Percentiles rank a stretch among this genome's conserved stretches.
Evolutionary conservation across 1,284 basidiomycete genomes (phyloP).

Genomic region (Cutaneotrichosporon sp.): DNA sequence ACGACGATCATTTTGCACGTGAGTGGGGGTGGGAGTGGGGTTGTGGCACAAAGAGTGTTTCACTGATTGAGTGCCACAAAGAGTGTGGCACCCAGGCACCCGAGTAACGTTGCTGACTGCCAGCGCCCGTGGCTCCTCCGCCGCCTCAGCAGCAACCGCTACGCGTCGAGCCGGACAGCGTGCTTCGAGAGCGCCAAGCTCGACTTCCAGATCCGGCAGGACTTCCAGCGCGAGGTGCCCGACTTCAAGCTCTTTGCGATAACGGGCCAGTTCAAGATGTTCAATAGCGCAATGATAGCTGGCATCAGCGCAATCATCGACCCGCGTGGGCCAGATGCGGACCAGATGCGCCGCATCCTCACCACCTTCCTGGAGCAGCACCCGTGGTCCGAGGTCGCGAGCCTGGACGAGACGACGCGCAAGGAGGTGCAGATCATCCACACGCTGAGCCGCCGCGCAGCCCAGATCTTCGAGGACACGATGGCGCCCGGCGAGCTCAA

Average conservation of each 20-base stretch:
- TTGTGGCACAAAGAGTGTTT: too few relatives aligned
- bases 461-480: constrained; percentile 49
- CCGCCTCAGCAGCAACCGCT: constrained; percentile 46
- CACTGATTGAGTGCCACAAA: too few relatives aligned
- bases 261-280: constrained; percentile 51
- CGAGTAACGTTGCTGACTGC: not conserved
- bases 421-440: constrained; percentile 54
- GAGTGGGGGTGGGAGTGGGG: constrained; percentile 14
- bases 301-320: constrained; percentile 54
- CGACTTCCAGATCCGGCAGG: constrained; percentile 50
- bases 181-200: constrained; percentile 53
- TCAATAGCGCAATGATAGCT: constrained; percentile 54
- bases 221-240: constrained; percentile 45
- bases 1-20: constrained; percentile 54
- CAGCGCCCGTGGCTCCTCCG: constrained; percentile 51
- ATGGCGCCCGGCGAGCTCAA: constrained; percentile 45
- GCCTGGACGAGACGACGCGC: constrained; percentile 51
- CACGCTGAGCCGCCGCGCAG: constrained; percentile 50
- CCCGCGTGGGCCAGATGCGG: constrained; percentile 47
- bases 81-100: not conserved
- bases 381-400: constrained; percentile 43
- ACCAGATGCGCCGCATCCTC: constrained; percentile 51
- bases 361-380: constrained; percentile 52
- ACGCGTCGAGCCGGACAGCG: constrained; percentile 45
- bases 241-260: constrained; percentile 36